Evolutionary conservation across 1,284 basidiomycete genomes (phyloP).

Genomic region (Fomitopsis schrenkii): DNA sequence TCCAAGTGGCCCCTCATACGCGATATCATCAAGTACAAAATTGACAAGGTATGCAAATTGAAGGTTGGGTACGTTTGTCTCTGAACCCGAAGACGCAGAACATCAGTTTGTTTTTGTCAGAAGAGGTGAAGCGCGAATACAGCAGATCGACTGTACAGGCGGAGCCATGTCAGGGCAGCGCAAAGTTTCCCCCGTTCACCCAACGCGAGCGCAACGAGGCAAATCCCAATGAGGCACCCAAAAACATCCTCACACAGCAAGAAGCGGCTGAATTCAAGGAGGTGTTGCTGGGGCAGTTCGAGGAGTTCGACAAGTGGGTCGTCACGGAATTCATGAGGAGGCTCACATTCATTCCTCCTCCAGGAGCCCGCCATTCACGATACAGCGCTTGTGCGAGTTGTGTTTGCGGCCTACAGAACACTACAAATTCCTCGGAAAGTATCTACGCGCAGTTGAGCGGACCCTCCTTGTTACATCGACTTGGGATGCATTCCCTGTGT

Average conservation of each 20-base stretch:
- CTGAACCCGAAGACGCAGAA: constrained; percentile 40
- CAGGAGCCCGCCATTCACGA: constrained; percentile 83
- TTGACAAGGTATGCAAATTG: constrained; percentile 48
- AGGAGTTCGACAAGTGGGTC: constrained; percentile 73
- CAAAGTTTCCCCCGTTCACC: constrained; percentile 79
- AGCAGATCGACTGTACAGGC: constrained; percentile 39
- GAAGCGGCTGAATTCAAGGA: constrained; percentile 62
- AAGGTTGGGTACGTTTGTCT: constrained; percentile 10
- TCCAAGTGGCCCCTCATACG: constrained; percentile 61
- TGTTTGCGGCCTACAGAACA: constrained; percentile 64
- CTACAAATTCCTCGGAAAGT: constrained; percentile 84
- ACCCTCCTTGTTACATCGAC: constrained; percentile 83
- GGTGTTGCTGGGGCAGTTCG: constrained; percentile 59
- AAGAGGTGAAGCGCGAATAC: constrained; percentile 26
- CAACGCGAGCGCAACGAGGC: constrained; percentile 48
- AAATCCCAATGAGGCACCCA: constrained; percentile 48
- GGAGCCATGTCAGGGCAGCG: constrained; percentile 50
- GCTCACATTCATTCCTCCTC: constrained; percentile 6
- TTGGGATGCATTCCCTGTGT: constrained; percentile 63
- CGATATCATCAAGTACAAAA: constrained; percentile 67
- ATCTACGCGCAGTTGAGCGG: constrained; percentile 86
- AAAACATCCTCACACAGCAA: constrained; percentile 57
- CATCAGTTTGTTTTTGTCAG: constrained; percentile 46
- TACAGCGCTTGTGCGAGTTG: constrained; percentile 90
- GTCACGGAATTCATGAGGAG: constrained; percentile 1